These are phyloP conservation scores for Pelargonium citronellum DNA, from an alignment of 441 rosid species.

Conservation along the genomic window DNA sequence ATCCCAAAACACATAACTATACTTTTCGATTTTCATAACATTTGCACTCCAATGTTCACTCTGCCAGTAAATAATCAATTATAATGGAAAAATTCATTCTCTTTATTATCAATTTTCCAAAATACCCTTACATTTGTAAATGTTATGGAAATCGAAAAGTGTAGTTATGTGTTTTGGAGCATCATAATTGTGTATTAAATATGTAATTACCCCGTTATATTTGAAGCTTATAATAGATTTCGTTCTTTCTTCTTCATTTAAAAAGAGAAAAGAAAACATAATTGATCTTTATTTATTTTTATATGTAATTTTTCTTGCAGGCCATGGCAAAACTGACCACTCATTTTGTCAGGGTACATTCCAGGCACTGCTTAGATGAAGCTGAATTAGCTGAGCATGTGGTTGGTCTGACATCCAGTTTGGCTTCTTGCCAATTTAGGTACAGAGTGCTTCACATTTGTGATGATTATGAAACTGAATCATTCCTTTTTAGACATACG, in stretches of 20 bases:
- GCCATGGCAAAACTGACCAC: constrained; percentile 69
- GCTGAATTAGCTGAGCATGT: constrained; percentile 91
- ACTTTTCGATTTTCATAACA: too few species aligned
- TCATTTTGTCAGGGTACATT: constrained; percentile 59
- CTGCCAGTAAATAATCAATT: too few species aligned
- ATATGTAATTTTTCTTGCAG: constrained; percentile 34
- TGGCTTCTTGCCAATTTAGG: constrained; percentile 90
- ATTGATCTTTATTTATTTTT: constrained; percentile 7
- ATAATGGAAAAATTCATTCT: too few species aligned
- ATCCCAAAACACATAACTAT: too few species aligned
- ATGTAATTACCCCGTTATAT: not conserved
- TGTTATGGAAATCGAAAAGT: too few species aligned
- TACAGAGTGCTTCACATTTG: constrained; percentile 18
- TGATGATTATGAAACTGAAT: constrained; percentile 3
- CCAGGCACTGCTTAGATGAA: constrained; percentile 84
- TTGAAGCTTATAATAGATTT: not conserved
- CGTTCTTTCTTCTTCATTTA: not conserved
- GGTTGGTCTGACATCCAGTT: constrained; percentile 74
- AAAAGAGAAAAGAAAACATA: not conserved
- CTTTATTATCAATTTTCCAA: too few species aligned
- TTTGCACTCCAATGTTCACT: too few species aligned
- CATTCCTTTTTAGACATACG: not conserved
- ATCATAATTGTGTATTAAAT: too few species aligned
- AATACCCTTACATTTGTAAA: constrained; percentile 11
- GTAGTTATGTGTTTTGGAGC: too few species aligned